These are phyloP conservation scores for Kickxella alabastrina DNA, from an alignment of 192 early-diverging fungal genomes.

Conservation along the genomic window DNA sequence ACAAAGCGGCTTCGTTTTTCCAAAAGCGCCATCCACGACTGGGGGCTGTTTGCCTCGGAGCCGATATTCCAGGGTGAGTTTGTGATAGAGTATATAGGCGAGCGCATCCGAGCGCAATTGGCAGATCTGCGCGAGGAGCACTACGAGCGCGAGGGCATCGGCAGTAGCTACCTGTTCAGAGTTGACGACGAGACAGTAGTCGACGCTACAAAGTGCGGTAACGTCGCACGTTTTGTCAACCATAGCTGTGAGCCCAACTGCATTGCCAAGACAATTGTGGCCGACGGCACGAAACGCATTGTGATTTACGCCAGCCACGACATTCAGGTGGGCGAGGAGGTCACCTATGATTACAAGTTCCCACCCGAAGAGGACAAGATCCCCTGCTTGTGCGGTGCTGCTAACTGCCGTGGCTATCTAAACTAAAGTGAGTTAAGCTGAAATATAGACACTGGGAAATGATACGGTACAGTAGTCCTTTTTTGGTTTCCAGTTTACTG, in stretches of 20 bases:
- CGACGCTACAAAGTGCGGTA: conserved; percentile 97
- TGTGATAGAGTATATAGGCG: conserved; percentile 98
- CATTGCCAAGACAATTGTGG: conserved; percentile 89
- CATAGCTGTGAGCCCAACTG: conserved; percentile 99
- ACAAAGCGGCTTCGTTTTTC: conserved; percentile 89
- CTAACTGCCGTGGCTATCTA: conserved; percentile 75
- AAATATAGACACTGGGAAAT: no score
- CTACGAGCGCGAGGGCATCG: conserved; percentile 93
- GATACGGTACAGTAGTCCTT: no score
- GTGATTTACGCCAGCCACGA: conserved; percentile 97
- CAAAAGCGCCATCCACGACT: conserved; percentile 94
- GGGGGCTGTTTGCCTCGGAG: conserved; percentile 96
- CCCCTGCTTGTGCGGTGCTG: conserved; percentile 90
- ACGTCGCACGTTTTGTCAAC: conserved; percentile 97
- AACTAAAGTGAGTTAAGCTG: conserved; percentile 58
- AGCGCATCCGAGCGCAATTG: conserved; percentile 89
- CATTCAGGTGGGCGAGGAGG: conserved; percentile 92
- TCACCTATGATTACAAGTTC: conserved; percentile 98
- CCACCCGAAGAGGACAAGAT: conserved; percentile 69
- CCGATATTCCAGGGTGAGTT: conserved; percentile 90
- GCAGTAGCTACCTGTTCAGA: conserved; percentile 91
- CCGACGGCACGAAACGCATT: conserved; percentile 90
- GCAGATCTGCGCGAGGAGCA: conserved; percentile 91
- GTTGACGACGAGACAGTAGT: conserved; percentile 94
- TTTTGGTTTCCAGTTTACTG: no score